phyloP scores from a whole-genome alignment of 805 yeast species.

The Isabelozyma gotoi region DNA sequence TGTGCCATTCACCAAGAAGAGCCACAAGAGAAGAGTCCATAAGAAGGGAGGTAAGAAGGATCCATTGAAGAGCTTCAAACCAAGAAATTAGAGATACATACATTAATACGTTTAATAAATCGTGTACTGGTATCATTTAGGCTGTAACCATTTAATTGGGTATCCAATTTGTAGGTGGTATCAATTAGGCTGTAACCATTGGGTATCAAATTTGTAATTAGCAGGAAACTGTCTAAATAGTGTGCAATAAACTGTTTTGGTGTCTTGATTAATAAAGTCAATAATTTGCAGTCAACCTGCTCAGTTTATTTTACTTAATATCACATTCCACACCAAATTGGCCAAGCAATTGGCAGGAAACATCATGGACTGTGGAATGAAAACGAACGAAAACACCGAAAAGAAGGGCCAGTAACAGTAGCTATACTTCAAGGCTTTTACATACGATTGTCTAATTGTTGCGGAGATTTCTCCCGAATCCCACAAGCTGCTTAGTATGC shows the following conservation, averaged over 20 bases:
- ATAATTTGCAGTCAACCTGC: slow-evolving; percentile 5
- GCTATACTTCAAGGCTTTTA: slow-evolving; percentile 50
- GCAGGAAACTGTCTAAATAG: no score
- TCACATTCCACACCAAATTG: slow-evolving; percentile 54
- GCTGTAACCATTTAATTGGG: no score
- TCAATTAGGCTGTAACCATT: no score
- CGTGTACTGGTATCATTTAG: background rate
- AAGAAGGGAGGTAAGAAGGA: slow-evolving; percentile 47
- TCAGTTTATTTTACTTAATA: slow-evolving; percentile 42
- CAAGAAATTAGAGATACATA: slow-evolving; percentile 5
- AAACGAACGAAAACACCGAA: slow-evolving; percentile 49
- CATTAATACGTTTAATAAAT: background rate
- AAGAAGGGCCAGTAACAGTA: slow-evolving; percentile 62
- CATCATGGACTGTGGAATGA: slow-evolving; percentile 48
- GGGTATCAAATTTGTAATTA: no score
- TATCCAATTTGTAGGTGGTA: no score
- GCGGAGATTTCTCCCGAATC: slow-evolving; percentile 44
- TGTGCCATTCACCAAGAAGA: slow-evolving; percentile 68
- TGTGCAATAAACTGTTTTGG: background rate
- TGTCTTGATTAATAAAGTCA: background rate
- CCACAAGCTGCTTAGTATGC: slow-evolving; percentile 53
- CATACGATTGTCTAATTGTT: slow-evolving; percentile 35
- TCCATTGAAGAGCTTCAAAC: slow-evolving; percentile 57
- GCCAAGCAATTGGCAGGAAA: slow-evolving; percentile 61
- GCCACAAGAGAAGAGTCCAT: slow-evolving; percentile 27